Conservation (phyloP, 768 basidiomycete species). For the Boletus bicolor region DNA sequence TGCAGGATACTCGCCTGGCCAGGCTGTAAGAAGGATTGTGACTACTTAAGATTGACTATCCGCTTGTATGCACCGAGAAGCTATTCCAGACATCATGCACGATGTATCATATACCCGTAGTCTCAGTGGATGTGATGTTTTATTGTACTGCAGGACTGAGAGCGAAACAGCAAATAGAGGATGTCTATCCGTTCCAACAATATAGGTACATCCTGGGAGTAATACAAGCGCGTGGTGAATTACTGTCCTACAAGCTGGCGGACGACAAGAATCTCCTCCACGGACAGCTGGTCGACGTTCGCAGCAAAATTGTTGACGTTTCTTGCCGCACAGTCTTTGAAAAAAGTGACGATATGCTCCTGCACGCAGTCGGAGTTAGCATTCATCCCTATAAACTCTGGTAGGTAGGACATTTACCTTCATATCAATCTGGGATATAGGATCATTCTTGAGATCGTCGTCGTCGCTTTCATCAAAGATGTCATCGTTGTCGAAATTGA, state of each 20-base stretch:
- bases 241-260: slow-evolving; percentile 42
- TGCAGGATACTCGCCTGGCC: neutral
- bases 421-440: slow-evolving; percentile 85
- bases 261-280: slow-evolving; percentile 71
- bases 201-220: slow-evolving; percentile 9
- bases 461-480: slow-evolving; percentile 73
- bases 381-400: slow-evolving; percentile 15
- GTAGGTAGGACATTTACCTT: slow-evolving; percentile 35
- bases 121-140: neutral
- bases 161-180: neutral
- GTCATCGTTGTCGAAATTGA: slow-evolving; percentile 75
- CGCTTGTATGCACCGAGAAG: neutral
- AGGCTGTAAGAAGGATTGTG: too few relatives aligned
- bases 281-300: slow-evolving; percentile 60
- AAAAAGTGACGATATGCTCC: slow-evolving; percentile 68
- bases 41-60: neutral
- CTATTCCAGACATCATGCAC: neutral
- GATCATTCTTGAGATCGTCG: slow-evolving; percentile 85
- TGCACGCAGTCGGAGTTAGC: slow-evolving; percentile 26
- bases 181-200: neutral
- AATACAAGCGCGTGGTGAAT: slow-evolving; percentile 9
- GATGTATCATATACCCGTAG: neutral
- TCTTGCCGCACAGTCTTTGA: slow-evolving; percentile 61
- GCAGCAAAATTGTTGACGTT: slow-evolving; percentile 62
- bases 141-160: too few relatives aligned